Evolutionary conservation across 768 basidiomycete species (phyloP).

Genomic region (Kondoa malvinella): DNA sequence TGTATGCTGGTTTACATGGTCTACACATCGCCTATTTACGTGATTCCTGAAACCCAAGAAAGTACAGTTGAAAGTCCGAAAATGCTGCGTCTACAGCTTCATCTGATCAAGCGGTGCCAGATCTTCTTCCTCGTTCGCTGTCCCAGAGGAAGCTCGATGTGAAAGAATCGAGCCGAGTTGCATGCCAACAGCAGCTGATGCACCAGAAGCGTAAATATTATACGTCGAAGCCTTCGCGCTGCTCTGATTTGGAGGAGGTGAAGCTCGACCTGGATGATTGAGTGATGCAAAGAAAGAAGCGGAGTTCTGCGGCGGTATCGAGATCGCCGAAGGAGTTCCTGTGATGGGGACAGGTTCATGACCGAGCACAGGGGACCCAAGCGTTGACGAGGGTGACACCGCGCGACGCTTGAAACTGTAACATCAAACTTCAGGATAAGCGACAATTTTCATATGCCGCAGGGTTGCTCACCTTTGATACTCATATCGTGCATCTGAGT

Average conservation of each 20-base stretch:
- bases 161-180: background rate
- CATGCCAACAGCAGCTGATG: background rate
- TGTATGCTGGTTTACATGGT: background rate
- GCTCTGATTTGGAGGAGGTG: background rate
- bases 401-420: constrained; percentile 26
- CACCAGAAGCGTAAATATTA: background rate
- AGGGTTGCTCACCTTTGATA: background rate
- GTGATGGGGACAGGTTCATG: background rate
- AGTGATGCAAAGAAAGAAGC: background rate
- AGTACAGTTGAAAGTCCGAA: background rate
- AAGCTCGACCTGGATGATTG: background rate
- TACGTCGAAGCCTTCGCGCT: background rate
- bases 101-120: background rate
- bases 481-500: background rate
- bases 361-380: constrained; percentile 9
- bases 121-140: background rate
- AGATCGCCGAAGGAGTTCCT: background rate
- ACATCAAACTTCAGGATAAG: too few relatives aligned
- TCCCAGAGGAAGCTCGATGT: background rate
- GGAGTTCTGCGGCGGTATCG: background rate
- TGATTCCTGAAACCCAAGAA: background rate
- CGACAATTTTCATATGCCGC: too few relatives aligned
- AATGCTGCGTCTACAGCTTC: background rate
- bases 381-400: constrained; percentile 20
- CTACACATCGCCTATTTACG: background rate